phyloP scores from a whole-genome alignment of 2,329 filamentous ascomycete species.

The Aspergillus uvarum region DNA sequence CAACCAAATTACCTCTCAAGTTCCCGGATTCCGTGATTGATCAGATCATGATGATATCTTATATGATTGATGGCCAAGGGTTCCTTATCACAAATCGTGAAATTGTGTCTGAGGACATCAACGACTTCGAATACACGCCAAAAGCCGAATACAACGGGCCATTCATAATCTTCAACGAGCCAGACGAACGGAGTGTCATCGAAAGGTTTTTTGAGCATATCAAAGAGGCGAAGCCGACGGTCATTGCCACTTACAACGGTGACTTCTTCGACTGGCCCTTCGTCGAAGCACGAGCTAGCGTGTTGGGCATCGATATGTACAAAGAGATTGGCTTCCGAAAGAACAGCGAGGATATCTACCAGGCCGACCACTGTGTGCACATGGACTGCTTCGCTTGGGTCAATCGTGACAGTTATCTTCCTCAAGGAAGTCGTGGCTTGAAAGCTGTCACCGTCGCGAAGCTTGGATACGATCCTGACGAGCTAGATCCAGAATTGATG shows the following conservation, averaged over 20 bases:
- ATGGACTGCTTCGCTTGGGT: slow-evolving; percentile 99
- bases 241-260: slow-evolving; percentile 99
- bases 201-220: slow-evolving; percentile 95
- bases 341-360: slow-evolving; percentile 93
- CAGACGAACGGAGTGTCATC: slow-evolving; percentile 81
- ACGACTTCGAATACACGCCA: slow-evolving; percentile 97
- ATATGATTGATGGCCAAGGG: slow-evolving; percentile 99
- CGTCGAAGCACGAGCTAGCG: slow-evolving; percentile 86
- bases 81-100: slow-evolving; percentile 98
- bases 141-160: slow-evolving; percentile 93
- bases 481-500: slow-evolving; percentile 97
- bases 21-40: slow-evolving; percentile 94
- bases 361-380: slow-evolving; percentile 92
- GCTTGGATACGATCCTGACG: slow-evolving; percentile 95
- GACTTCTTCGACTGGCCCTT: slow-evolving; percentile 99
- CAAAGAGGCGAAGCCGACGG: slow-evolving; percentile 89
- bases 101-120: slow-evolving; percentile 95
- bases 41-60: slow-evolving; percentile 99
- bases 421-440: slow-evolving; percentile 92
- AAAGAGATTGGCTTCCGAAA: slow-evolving; percentile 96
- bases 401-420: slow-evolving; percentile 95
- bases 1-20: slow-evolving; percentile 90
- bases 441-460: slow-evolving; percentile 98
- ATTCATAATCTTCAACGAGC: slow-evolving; percentile 98
- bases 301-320: slow-evolving; percentile 99